A percentile compares a stretch with the other conserved stretches of the same genome.
Evolutionary conservation across 2,329 filamentous ascomycete genomes (phyloP).

Genomic region (Diaporthe capsici): DNA sequence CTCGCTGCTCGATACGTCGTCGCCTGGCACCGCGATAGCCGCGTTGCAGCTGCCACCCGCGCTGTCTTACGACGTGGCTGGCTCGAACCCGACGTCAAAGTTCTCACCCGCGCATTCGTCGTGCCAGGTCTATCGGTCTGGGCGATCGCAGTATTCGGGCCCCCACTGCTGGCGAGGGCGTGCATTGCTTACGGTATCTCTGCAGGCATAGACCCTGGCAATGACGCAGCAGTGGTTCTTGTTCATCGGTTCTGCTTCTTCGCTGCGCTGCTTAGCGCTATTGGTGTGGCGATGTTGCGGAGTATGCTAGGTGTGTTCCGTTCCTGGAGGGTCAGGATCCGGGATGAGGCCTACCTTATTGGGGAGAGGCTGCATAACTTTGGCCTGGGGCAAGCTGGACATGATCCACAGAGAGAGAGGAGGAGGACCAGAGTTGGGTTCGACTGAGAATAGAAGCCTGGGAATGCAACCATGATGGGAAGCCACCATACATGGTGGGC

Average conservation of each 20-base stretch:
- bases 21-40: slow-evolving; percentile 76
- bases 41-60: slow-evolving; percentile 80
- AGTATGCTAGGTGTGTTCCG: slow-evolving; percentile 74
- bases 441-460: slow-evolving; percentile 16
- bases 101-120: slow-evolving; percentile 91
- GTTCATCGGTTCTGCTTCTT: slow-evolving; percentile 80
- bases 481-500: neutral
- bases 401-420: slow-evolving; percentile 38
- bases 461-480: neutral
- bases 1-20: slow-evolving; percentile 79
- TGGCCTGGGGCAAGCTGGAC: slow-evolving; percentile 60
- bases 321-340: slow-evolving; percentile 84
- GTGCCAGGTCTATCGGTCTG: slow-evolving; percentile 79
- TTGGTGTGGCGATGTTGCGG: slow-evolving; percentile 61
- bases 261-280: slow-evolving; percentile 64
- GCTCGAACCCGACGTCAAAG: slow-evolving; percentile 80
- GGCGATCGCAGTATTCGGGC: slow-evolving; percentile 72
- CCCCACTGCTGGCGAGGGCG: slow-evolving; percentile 70
- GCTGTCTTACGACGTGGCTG: slow-evolving; percentile 82
- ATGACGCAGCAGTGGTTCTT: slow-evolving; percentile 52
- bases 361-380: slow-evolving; percentile 97
- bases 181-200: slow-evolving; percentile 57
- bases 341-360: slow-evolving; percentile 96
- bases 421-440: slow-evolving; percentile 40
- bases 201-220: slow-evolving; percentile 41